These are phyloP conservation scores for Sarocladium kiliense DNA, from an alignment of 2,329 filamentous ascomycete species.

Conservation along the genomic window DNA sequence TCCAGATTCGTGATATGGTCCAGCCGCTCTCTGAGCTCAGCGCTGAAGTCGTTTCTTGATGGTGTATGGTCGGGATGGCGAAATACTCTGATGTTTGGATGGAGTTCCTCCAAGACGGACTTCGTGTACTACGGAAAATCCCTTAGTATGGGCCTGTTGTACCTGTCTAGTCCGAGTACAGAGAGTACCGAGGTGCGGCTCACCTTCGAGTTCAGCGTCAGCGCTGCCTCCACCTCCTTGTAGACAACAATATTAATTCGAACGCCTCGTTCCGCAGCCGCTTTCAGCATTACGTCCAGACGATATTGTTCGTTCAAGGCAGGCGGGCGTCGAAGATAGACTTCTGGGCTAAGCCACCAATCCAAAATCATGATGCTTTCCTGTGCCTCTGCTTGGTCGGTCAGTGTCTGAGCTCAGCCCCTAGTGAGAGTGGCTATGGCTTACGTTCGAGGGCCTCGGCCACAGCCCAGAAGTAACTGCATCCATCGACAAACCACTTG, in stretches of 20 bases:
- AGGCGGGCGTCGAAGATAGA: conserved; percentile 80
- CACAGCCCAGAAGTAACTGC: conserved; percentile 81
- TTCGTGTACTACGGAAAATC: conserved; percentile 63
- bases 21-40: conserved; percentile 62
- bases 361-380: conserved; percentile 82
- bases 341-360: conserved; percentile 86
- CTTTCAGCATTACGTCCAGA: conserved; percentile 75
- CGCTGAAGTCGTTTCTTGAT: conserved; percentile 61
- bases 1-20: conserved; percentile 44
- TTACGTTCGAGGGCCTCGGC: conserved; percentile 67
- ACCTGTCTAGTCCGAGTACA: neutral
- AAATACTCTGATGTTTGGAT: conserved; percentile 83
- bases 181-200: conserved; percentile 10
- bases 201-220: conserved; percentile 53
- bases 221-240: conserved; percentile 79
- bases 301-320: conserved; percentile 78
- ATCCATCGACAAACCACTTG: conserved; percentile 87
- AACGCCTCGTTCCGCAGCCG: conserved; percentile 79
- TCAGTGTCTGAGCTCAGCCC: neutral
- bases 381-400: conserved; percentile 50
- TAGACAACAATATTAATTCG: conserved; percentile 84
- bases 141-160: conserved; percentile 14
- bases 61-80: conserved; percentile 85
- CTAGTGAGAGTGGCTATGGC: conserved; percentile 9
- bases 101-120: conserved; percentile 67